Percentiles rank a stretch among this genome's conserved stretches.
Conservation (phyloP, 352 stramenopile species). For the Globisporangium camurandrum region DNA sequence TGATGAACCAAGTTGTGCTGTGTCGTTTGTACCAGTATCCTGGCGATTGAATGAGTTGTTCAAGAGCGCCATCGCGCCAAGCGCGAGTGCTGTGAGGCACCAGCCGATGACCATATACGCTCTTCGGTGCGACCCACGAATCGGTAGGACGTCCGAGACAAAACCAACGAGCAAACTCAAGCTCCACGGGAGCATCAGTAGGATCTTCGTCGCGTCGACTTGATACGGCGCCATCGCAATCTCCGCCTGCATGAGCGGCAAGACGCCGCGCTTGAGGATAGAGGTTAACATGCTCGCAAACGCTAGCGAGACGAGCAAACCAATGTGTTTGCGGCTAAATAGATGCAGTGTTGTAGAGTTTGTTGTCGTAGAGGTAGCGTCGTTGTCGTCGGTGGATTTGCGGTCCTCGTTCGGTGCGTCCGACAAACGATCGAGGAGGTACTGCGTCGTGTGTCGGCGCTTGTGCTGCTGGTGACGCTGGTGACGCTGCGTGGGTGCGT, state of each 20-base stretch:
- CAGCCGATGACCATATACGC: conserved; percentile 19
- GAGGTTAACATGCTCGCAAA: conserved; percentile 34
- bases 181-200: conserved; percentile 34
- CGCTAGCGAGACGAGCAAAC: conserved; percentile 27
- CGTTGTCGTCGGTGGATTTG: conserved; percentile 10
- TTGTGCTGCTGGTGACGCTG: neutral
- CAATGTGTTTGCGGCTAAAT: conserved; percentile 16
- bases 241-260: conserved; percentile 28
- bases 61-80: conserved; percentile 28
- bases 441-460: conserved; percentile 15
- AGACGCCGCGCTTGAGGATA: conserved; percentile 31
- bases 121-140: conserved; percentile 12
- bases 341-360: too few relatives aligned
- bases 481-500: conserved; percentile 12
- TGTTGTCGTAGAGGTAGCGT: too few relatives aligned
- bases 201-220: conserved; percentile 23
- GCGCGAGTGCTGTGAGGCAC: conserved; percentile 16
- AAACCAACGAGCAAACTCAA: conserved; percentile 17
- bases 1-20: conserved; percentile 14
- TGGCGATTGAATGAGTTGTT: conserved; percentile 23
- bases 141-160: conserved; percentile 12
- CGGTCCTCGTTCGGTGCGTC: too few relatives aligned
- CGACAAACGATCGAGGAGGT: too few relatives aligned
- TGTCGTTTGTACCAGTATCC: too few relatives aligned
- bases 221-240: conserved; percentile 31